These are phyloP conservation scores for Lactarius indigo DNA, from an alignment of 768 basidiomycete species.

Conservation along the genomic window DNA sequence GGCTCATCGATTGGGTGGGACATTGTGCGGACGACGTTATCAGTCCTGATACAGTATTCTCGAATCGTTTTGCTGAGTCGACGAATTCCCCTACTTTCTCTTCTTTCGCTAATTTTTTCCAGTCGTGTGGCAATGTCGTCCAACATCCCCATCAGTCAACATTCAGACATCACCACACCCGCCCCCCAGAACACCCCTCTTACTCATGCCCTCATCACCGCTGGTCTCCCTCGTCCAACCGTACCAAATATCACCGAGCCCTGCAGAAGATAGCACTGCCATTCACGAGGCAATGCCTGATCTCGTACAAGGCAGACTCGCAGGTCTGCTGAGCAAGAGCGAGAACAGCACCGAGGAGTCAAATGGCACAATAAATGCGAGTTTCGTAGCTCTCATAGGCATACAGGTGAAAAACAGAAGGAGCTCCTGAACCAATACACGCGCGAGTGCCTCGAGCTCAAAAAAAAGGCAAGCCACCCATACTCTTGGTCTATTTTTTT, in stretches of 20 bases:
- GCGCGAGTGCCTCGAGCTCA: slow-evolving; percentile 89
- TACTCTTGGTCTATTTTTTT: background rate
- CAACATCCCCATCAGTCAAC: slow-evolving; percentile 56
- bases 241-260: slow-evolving; percentile 83
- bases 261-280: slow-evolving; percentile 56
- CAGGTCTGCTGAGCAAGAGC: slow-evolving; percentile 81
- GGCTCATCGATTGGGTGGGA: slow-evolving; percentile 65
- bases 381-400: slow-evolving; percentile 89
- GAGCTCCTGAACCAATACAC: slow-evolving; percentile 93
- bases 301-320: slow-evolving; percentile 86
- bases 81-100: background rate
- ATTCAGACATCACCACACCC: slow-evolving; percentile 68
- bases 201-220: slow-evolving; percentile 73
- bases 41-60: slow-evolving; percentile 34
- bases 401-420: slow-evolving; percentile 88
- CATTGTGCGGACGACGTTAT: slow-evolving; percentile 51
- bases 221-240: slow-evolving; percentile 79
- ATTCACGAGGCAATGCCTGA: slow-evolving; percentile 68
- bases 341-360: slow-evolving; percentile 95
- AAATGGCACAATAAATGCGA: slow-evolving; percentile 71
- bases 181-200: slow-evolving; percentile 94
- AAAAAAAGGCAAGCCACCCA: slow-evolving; percentile 74
- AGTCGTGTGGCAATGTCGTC: slow-evolving; percentile 53
- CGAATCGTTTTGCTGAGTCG: background rate
- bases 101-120: background rate